Evolutionary conservation across 768 basidiomycete species (phyloP).

Genomic region (Obba rivulosa): DNA sequence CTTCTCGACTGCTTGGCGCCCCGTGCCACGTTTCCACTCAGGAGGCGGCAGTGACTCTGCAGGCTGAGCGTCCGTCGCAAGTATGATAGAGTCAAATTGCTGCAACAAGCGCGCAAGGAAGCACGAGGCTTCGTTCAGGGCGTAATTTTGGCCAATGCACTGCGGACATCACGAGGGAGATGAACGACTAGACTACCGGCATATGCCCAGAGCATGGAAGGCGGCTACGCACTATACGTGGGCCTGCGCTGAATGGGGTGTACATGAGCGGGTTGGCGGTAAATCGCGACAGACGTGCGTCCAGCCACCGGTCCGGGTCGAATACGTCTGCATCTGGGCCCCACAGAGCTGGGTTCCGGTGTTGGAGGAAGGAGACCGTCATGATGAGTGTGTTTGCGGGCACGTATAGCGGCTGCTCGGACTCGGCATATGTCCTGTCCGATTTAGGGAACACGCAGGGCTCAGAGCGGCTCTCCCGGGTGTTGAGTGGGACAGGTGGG

Average conservation of each 20-base stretch:
- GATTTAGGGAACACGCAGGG: slow-evolving; percentile 48
- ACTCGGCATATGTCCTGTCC: slow-evolving; percentile 39
- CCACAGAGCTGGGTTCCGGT: slow-evolving; percentile 66
- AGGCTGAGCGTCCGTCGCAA: slow-evolving; percentile 60
- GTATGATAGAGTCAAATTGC: slow-evolving; percentile 51
- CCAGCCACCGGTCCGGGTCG: slow-evolving; percentile 74
- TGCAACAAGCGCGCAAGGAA: slow-evolving; percentile 66
- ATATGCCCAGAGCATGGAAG: background rate
- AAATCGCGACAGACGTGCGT: slow-evolving; percentile 44
- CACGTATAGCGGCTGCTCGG: slow-evolving; percentile 47
- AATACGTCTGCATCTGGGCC: slow-evolving; percentile 74
- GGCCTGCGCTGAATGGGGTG: slow-evolving; percentile 70
- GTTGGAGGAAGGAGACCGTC: slow-evolving; percentile 57
- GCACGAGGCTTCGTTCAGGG: slow-evolving; percentile 72
- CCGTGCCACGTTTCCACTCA: slow-evolving; percentile 44
- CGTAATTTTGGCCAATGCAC: slow-evolving; percentile 73
- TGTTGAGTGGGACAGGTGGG: slow-evolving; percentile 65
- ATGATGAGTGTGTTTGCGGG: slow-evolving; percentile 52
- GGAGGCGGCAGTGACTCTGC: slow-evolving; percentile 53
- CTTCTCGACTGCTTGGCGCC: slow-evolving; percentile 45
- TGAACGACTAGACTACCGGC: too few species aligned
- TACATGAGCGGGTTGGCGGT: slow-evolving; percentile 64
- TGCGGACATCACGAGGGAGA: slow-evolving; percentile 18
- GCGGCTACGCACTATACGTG: slow-evolving; percentile 38
- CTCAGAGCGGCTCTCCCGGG: slow-evolving; percentile 48